phyloP scores from a whole-genome alignment of 176 grass and related monocot species.

The Zoysia pacifica region DNA sequence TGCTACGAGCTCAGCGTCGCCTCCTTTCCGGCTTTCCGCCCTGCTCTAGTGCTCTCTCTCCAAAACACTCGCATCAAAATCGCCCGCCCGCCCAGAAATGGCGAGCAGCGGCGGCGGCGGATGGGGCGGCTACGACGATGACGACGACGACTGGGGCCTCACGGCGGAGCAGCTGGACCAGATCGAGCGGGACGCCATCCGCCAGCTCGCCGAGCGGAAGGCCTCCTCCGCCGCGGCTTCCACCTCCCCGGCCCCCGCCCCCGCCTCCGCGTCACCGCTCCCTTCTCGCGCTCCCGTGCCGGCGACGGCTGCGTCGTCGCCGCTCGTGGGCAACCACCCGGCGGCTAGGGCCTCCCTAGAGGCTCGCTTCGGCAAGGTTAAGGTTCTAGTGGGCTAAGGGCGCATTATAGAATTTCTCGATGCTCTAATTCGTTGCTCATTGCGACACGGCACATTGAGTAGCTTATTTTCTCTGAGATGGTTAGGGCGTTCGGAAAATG shows the following conservation, averaged over 20 bases:
- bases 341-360: conserved; percentile 47
- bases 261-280: conserved; percentile 43
- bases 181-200: conserved; percentile 79
- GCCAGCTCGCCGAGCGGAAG: conserved; percentile 72
- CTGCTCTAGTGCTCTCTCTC: neutral
- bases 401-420: neutral
- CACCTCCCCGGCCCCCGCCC: conserved; percentile 44
- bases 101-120: conserved; percentile 33
- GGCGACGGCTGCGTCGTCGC: conserved; percentile 13
- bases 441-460: neutral
- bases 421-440: neutral
- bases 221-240: conserved; percentile 54
- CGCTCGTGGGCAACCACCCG: conserved; percentile 42
- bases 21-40: neutral
- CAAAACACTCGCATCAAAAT: neutral
- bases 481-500: neutral
- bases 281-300: conserved; percentile 32
- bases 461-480: neutral
- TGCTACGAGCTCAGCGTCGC: neutral
- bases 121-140: conserved; percentile 23
- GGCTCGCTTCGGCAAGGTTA: conserved; percentile 65
- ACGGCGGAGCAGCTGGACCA: conserved; percentile 80
- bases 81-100: conserved; percentile 37
- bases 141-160: conserved; percentile 78
- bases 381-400: conserved; percentile 18